Evolutionary conservation across 768 basidiomycete genomes (phyloP), one percentile per base, ranked within the genome.

Genomic region (Lactarius sp.): DNA sequence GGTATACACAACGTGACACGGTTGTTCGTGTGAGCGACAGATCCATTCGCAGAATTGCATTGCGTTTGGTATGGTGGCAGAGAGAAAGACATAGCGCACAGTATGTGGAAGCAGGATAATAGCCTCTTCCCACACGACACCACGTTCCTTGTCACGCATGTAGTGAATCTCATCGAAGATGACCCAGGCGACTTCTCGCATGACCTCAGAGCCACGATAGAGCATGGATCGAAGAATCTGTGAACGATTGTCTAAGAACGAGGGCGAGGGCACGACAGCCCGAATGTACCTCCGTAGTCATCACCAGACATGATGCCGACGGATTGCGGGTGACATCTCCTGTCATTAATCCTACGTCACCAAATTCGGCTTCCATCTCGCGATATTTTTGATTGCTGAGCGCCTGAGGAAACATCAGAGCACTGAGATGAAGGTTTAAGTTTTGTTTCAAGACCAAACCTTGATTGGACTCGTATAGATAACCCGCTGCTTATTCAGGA

Each of bases 41-140:
- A 99, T 94, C 97, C 97, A 99, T 75, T 98, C 92, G 33, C 96
- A 94, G 69, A 99, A 99, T 72, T 99, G 93, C 92, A 97, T 96
- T 10, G 96, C 94, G 76, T 99, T 98, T 50, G 97, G 97, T 58
- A 99, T 98, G 16, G 97, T 99, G 65, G 97, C 96, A 22, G 97
- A 99, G 41, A 99, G 86, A 77, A 99, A 99, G 63, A 99, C 96
- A 73, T 97, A 96, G 76, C 90, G 94, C 66, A 98, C 96, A 14
- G 86, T 88, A 74, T 97, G 92, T 9, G 97, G 97, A 12, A 99
- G 85, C 2, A 99, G 85, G 69, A 98, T 98, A 72, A 98, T 97
- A 1, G 94, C 95, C 74, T 97, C 95, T 76, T 99, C 96, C 97
- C 97, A 98, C 33, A 99, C 97, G 20, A 99, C 97, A 68, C 97